phyloP scores from a whole-genome alignment of 1,139 yeast species.

The Yamadazyma atlantica region DNA sequence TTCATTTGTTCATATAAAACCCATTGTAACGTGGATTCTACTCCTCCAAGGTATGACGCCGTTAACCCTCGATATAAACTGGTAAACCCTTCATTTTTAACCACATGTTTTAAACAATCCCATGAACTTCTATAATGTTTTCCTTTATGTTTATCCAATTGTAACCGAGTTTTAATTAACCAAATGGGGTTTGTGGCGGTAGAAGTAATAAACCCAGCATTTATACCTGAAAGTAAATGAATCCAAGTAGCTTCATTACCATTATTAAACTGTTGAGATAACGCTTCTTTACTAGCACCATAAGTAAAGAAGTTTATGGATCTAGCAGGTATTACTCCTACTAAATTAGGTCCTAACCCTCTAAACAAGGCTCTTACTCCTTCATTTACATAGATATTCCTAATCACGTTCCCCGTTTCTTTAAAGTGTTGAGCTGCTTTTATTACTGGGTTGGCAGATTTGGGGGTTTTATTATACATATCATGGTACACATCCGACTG shows the following conservation, averaged over 20 bases:
- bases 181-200: conserved; percentile 99
- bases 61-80: conserved; percentile 88
- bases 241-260: conserved; percentile 84
- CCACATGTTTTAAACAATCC: conserved; percentile 75
- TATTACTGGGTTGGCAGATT: conserved; percentile 37
- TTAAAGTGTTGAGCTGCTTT: conserved; percentile 68
- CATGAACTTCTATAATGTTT: conserved; percentile 76
- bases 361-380: conserved; percentile 86
- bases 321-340: conserved; percentile 98
- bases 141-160: conserved; percentile 70
- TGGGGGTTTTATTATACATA: conserved; percentile 41
- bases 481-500: conserved; percentile 77
- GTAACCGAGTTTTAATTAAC: conserved; percentile 93
- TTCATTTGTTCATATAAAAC: conserved; percentile 95
- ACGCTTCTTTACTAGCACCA: conserved; percentile 80
- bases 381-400: conserved; percentile 67
- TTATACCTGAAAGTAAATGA: conserved; percentile 84
- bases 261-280: conserved; percentile 62
- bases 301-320: conserved; percentile 96
- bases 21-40: conserved; percentile 95
- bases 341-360: conserved; percentile 94
- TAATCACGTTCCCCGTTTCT: conserved; percentile 77
- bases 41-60: conserved; percentile 93
- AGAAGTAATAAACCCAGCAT: conserved; percentile 92
- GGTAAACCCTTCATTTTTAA: conserved; percentile 71